Evolutionary conservation across 768 basidiomycete genomes (phyloP).

Genomic region (Termitomyces sp.): DNA sequence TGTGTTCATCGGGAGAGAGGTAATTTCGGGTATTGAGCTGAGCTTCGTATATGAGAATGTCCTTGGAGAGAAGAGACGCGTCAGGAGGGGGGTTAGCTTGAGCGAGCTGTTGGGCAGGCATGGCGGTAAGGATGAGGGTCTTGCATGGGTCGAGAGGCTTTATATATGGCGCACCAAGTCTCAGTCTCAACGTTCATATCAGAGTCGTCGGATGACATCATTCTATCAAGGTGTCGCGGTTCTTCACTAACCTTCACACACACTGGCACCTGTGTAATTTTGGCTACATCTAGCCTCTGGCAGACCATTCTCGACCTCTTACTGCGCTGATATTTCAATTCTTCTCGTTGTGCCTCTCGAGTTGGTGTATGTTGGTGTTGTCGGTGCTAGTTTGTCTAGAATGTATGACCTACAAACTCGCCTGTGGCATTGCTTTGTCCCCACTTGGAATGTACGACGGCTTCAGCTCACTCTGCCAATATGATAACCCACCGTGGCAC

Average conservation of each 20-base stretch:
- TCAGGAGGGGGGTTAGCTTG: slow-evolving; percentile 70
- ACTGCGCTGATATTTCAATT: background rate
- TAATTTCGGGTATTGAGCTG: slow-evolving; percentile 43
- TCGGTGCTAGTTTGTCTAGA: background rate
- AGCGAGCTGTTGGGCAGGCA: slow-evolving; percentile 59
- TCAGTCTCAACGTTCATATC: background rate
- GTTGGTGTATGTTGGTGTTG: background rate
- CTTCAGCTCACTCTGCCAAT: background rate
- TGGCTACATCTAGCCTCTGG: background rate
- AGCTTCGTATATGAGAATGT: slow-evolving; percentile 47
- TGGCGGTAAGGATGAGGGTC: background rate
- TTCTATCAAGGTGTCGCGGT: too few species aligned
- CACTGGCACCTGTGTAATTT: background rate
- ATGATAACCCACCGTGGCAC: background rate
- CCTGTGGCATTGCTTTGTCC: background rate
- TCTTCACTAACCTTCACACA: background rate
- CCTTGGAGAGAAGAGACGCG: slow-evolving; percentile 61
- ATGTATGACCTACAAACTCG: background rate
- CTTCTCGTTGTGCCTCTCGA: background rate
- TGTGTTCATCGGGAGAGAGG: slow-evolving; percentile 49
- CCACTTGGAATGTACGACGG: background rate
- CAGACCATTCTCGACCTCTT: background rate
- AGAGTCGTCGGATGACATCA: slow-evolving; percentile 1
- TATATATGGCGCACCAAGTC: background rate
- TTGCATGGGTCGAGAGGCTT: background rate